These are phyloP conservation scores for Wickerhamiella hasegawae DNA, from an alignment of 805 yeast species.

Conservation along the genomic window DNA sequence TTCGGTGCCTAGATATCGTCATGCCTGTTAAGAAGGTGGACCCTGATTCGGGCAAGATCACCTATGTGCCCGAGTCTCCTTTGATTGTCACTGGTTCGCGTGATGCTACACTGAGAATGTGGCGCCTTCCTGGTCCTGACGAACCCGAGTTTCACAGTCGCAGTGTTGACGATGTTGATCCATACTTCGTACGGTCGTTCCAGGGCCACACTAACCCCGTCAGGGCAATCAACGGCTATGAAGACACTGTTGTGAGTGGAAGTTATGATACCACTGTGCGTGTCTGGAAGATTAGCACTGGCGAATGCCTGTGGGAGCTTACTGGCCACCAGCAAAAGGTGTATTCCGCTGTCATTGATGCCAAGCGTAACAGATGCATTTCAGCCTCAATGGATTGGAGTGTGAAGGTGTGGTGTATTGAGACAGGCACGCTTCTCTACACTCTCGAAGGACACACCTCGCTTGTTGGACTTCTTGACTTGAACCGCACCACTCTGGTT, in stretches of 20 bases:
- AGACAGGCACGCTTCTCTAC: constrained; percentile 50
- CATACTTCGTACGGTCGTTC: constrained; percentile 51
- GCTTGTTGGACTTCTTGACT: constrained; percentile 71
- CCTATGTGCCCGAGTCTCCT: constrained; percentile 45
- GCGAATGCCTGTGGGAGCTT: constrained; percentile 54
- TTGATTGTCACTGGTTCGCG: constrained; percentile 77
- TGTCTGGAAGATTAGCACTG: constrained; percentile 78
- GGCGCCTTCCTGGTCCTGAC: constrained; percentile 48
- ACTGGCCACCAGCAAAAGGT: constrained; percentile 78
- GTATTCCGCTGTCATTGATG: constrained; percentile 76
- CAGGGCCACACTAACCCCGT: constrained; percentile 70
- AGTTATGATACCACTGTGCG: constrained; percentile 81
- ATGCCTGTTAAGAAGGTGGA: constrained; percentile 39
- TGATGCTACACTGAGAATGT: constrained; percentile 67
- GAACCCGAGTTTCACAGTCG: constrained; percentile 18
- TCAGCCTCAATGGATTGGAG: constrained; percentile 86
- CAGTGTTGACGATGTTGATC: constrained; percentile 26
- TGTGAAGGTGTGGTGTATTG: constrained; percentile 79
- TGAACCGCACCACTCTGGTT: constrained; percentile 60
- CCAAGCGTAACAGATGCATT: constrained; percentile 59
- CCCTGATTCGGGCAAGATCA: constrained; percentile 41
- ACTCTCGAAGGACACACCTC: constrained; percentile 79
- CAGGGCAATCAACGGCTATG: constrained; percentile 75
- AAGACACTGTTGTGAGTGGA: constrained; percentile 71
- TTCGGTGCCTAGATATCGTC: constrained; percentile 74